These are phyloP conservation scores for Aspergillus heteromorphus DNA, from an alignment of 495 filamentous ascomycete species.

Conservation along the genomic window DNA sequence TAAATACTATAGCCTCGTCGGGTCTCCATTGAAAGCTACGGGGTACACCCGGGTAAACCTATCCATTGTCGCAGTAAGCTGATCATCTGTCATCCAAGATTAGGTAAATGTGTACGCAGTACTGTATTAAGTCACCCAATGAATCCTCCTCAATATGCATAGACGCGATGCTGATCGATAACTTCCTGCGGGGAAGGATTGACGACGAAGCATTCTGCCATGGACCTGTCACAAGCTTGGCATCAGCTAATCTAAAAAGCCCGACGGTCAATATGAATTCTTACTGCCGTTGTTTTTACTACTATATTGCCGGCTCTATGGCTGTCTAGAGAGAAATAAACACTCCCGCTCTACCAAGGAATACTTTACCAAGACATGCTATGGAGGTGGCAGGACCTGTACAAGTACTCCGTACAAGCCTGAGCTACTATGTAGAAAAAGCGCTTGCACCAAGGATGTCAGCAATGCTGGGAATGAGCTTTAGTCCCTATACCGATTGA, in stretches of 20 bases:
- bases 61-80: not conserved
- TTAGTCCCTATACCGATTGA: too few species aligned
- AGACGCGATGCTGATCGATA: not conserved
- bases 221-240: not conserved
- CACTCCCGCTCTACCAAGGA: not conserved
- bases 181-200: not conserved
- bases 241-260: not conserved
- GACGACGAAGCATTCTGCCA: not conserved
- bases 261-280: not conserved
- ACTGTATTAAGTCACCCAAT: too few species aligned
- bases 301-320: not conserved
- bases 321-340: not conserved
- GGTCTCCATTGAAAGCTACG: not conserved
- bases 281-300: not conserved
- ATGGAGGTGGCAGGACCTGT: too few species aligned
- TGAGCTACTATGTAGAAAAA: too few species aligned
- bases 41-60: not conserved
- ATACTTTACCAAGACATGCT: not conserved
- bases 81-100: too few species aligned
- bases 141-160: not conserved
- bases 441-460: too few species aligned
- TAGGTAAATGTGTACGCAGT: too few species aligned
- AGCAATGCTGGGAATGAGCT: too few species aligned
- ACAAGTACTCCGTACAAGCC: too few species aligned
- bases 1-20: not conserved